A percentile compares a stretch with the other conserved stretches of the same genome.
Conservation (phyloP, 441 rosid genomes). For the Manihot esculenta region DNA sequence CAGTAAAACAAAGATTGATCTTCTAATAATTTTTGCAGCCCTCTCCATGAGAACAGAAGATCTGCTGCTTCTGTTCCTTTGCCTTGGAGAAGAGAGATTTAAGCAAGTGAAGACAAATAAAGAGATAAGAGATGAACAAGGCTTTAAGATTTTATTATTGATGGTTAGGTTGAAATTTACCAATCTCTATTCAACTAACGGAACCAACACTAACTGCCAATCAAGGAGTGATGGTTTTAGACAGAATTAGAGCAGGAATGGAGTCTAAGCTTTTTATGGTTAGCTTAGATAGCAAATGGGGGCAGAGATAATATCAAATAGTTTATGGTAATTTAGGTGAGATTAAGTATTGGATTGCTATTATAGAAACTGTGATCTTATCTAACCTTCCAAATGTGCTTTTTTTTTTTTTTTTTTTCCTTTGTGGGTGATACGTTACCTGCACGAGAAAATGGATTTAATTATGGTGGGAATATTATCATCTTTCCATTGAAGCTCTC, state of each 20-base stretch:
- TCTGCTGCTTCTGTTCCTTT: not conserved
- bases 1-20: slow-evolving; percentile 40
- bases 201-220: slow-evolving; percentile 2
- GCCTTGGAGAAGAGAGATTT: not conserved
- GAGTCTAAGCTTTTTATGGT: not conserved
- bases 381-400: too few species aligned
- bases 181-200: not conserved
- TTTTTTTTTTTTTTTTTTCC: too few species aligned
- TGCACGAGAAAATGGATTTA: too few species aligned
- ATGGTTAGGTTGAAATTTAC: not conserved
- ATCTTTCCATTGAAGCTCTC: too few species aligned
- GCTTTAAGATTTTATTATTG: not conserved
- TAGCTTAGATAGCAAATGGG: not conserved
- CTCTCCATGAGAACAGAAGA: slow-evolving; percentile 25
- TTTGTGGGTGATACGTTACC: too few species aligned
- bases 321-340: not conserved
- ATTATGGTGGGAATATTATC: too few species aligned
- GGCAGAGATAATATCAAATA: not conserved
- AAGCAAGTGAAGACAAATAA: too few species aligned
- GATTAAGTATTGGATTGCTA: not conserved
- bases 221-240: not conserved
- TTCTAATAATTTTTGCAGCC: slow-evolving; percentile 32
- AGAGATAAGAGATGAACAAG: too few species aligned
- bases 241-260: not conserved
- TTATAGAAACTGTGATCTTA: not conserved